These are phyloP conservation scores for Lactarius evosmus DNA, from an alignment of 768 basidiomycete genomes.

Conservation along the genomic window DNA sequence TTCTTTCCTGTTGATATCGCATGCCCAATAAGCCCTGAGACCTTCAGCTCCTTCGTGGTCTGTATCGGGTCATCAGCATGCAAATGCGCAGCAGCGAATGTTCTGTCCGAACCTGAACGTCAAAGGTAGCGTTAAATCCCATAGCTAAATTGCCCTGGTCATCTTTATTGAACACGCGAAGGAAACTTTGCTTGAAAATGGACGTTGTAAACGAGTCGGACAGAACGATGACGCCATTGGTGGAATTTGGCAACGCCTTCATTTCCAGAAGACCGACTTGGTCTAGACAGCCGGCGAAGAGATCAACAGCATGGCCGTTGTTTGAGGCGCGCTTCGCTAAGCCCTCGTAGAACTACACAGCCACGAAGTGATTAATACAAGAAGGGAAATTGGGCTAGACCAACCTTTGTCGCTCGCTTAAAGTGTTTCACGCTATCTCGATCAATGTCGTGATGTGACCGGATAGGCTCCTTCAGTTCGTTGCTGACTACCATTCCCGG, in stretches of 20 bases:
- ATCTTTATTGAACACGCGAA: slow-evolving; percentile 89
- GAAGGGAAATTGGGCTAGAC: slow-evolving; percentile 18
- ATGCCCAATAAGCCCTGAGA: slow-evolving; percentile 96
- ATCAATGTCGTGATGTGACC: slow-evolving; percentile 98
- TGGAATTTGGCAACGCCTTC: slow-evolving; percentile 93
- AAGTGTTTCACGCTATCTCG: slow-evolving; percentile 95
- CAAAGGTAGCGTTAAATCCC: slow-evolving; percentile 99
- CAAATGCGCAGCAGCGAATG: not conserved
- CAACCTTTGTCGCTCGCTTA: slow-evolving; percentile 92
- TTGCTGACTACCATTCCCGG: slow-evolving; percentile 96
- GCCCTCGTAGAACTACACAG: slow-evolving; percentile 84
- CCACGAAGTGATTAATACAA: not conserved
- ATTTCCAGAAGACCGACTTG: slow-evolving; percentile 98
- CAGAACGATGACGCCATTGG: slow-evolving; percentile 93
- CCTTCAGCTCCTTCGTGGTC: slow-evolving; percentile 98
- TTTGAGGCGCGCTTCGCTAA: slow-evolving; percentile 90
- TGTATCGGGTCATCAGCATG: slow-evolving; percentile 34
- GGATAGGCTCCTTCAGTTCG: slow-evolving; percentile 94
- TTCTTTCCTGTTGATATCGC: slow-evolving; percentile 98
- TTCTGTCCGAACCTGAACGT: slow-evolving; percentile 70
- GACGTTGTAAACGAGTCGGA: slow-evolving; percentile 97
- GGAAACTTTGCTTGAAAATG: slow-evolving; percentile 98
- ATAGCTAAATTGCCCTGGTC: slow-evolving; percentile 89
- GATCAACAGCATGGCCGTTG: slow-evolving; percentile 92
- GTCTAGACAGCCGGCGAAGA: slow-evolving; percentile 96